A percentile compares a stretch with the other conserved stretches of the same genome.
Conservation (phyloP, 768 basidiomycete genomes). For the Phylloporus scabripes region DNA sequence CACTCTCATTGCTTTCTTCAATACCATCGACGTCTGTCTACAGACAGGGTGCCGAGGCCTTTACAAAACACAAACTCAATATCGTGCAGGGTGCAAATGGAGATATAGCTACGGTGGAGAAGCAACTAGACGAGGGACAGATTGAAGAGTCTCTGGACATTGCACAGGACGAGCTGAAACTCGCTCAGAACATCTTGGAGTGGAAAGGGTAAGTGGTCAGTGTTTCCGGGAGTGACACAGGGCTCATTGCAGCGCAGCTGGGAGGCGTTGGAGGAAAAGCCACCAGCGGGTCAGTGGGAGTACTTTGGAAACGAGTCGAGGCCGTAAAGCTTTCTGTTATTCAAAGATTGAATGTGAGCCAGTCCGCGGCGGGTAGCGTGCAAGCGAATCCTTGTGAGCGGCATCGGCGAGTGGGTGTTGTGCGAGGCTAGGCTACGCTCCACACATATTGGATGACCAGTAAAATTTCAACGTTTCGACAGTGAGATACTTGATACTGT, state of each 20-base stretch:
- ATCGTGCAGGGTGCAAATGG: conserved; percentile 66
- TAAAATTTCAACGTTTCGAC: no score
- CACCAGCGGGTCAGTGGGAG: conserved; percentile 83
- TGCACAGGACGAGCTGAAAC: conserved; percentile 74
- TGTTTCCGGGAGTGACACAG: background rate
- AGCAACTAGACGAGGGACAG: conserved; percentile 72
- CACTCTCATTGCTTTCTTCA: conserved; percentile 58
- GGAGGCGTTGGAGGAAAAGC: conserved; percentile 82
- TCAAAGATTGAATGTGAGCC: background rate
- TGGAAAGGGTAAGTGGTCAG: conserved; percentile 83
- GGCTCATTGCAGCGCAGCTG: conserved; percentile 47
- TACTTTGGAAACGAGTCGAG: conserved; percentile 58
- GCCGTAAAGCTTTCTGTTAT: conserved; percentile 16
- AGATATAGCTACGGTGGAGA: conserved; percentile 64
- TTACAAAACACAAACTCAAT: conserved; percentile 74
- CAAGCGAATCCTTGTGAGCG: conserved; percentile 13
- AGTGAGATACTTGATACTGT: conserved; percentile 1
- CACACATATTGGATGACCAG: conserved; percentile 2
- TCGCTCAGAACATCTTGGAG: conserved; percentile 80
- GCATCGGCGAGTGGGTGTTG: conserved; percentile 6
- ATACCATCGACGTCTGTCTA: conserved; percentile 86
- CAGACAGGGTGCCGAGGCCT: conserved; percentile 81
- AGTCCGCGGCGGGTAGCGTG: background rate
- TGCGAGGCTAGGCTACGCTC: conserved; percentile 17
- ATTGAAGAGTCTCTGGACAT: conserved; percentile 83